Percentiles rank a stretch among this genome's conserved stretches.
Conservation (phyloP, 208 protist genomes). For the Leptomonas pyrrhocoris region DNA sequence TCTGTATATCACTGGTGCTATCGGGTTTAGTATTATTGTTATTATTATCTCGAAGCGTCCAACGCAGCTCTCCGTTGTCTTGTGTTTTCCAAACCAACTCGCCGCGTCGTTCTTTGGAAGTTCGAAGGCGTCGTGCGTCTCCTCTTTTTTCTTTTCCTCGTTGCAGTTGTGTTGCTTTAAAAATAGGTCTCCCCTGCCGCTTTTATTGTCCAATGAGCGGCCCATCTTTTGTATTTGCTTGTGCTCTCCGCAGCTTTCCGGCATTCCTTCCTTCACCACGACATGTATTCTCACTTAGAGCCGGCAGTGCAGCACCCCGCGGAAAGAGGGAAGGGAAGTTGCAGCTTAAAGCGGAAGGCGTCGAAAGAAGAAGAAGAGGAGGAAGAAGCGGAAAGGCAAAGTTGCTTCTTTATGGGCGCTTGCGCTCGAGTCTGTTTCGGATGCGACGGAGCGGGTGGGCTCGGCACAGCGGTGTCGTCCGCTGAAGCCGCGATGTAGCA, state of each 20-base stretch:
- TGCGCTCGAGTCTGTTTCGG: background rate
- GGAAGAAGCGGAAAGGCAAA: background rate
- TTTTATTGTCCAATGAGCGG: too few species aligned
- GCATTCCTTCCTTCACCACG: too few species aligned
- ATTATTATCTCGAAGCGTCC: too few species aligned
- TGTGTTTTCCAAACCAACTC: too few species aligned
- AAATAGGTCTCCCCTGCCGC: too few species aligned
- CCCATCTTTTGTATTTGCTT: too few species aligned
- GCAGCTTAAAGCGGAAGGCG: background rate
- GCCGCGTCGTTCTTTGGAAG: too few species aligned
- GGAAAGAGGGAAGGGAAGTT: background rate
- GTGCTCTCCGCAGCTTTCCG: too few species aligned
- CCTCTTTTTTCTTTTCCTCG: conserved; percentile 9
- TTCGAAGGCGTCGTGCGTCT: background rate
- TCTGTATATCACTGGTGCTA: too few species aligned
- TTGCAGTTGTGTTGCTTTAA: background rate
- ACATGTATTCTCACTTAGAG: too few species aligned
- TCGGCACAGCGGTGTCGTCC: background rate
- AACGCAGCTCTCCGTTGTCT: too few species aligned
- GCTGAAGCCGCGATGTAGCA: background rate
- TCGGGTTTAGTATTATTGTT: too few species aligned
- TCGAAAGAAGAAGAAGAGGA: background rate
- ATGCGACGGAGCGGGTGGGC: background rate
- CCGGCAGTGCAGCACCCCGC: background rate
- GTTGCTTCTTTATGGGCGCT: background rate